These are phyloP conservation scores for Penicillium alfredii DNA, from an alignment of 495 filamentous ascomycete species.

Conservation along the genomic window DNA sequence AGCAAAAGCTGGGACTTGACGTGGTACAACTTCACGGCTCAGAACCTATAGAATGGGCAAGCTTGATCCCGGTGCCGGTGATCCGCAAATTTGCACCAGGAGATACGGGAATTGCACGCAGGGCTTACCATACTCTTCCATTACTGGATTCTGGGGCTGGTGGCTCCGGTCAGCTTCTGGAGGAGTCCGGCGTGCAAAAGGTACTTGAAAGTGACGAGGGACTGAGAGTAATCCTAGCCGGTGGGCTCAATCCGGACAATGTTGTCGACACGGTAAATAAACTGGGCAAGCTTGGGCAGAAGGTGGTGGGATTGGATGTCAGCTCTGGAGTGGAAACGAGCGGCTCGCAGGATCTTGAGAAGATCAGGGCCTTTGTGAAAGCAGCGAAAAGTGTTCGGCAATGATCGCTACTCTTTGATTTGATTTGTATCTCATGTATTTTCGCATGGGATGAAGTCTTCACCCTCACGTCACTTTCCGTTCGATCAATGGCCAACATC, in stretches of 20 bases:
- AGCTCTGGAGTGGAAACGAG: slow-evolving; percentile 88
- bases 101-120: slow-evolving; percentile 60
- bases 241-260: slow-evolving; percentile 73
- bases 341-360: slow-evolving; percentile 73
- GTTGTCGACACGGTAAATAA: slow-evolving; percentile 56
- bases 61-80: slow-evolving; percentile 80
- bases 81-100: slow-evolving; percentile 73
- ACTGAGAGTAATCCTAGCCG: slow-evolving; percentile 70
- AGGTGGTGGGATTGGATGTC: slow-evolving; percentile 81
- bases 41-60: slow-evolving; percentile 89
- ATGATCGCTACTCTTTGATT: slow-evolving; percentile 10
- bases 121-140: slow-evolving; percentile 77
- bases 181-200: slow-evolving; percentile 56
- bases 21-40: slow-evolving; percentile 87
- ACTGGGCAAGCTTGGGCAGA: slow-evolving; percentile 47
- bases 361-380: slow-evolving; percentile 75
- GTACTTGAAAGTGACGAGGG: slow-evolving; percentile 56
- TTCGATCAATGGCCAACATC: too few species aligned
- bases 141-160: slow-evolving; percentile 82
- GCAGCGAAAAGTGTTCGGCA: slow-evolving; percentile 53
- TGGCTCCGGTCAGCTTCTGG: slow-evolving; percentile 70
- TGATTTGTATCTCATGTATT: neutral
- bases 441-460: neutral
- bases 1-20: slow-evolving; percentile 73
- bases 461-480: too few species aligned